A percentile compares a stretch with the other conserved stretches of the same genome.
phyloP scores from a whole-genome alignment of 139 green algal species.

The Chlorella ohadii region DNA sequence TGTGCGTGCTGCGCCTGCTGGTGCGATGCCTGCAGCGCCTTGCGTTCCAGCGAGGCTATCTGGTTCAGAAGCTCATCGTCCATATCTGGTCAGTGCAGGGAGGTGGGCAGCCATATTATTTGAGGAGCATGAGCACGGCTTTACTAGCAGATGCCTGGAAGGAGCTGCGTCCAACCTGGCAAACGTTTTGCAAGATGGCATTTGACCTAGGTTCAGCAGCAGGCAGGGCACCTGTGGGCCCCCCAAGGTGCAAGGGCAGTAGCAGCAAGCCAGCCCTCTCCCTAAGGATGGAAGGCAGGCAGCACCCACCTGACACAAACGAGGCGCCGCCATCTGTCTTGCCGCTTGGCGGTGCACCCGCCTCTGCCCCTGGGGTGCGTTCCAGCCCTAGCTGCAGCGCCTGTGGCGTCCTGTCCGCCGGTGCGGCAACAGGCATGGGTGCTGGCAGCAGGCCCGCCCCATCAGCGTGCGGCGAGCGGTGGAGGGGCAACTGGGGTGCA shows the following conservation, averaged over 20 bases:
- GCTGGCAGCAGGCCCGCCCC: not conserved
- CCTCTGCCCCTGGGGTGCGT: not conserved
- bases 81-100: not conserved
- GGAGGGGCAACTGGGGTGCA: slow-evolving; percentile 6
- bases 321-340: slow-evolving; percentile 18
- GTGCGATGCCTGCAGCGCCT: not conserved
- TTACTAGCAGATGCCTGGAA: no score
- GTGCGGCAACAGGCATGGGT: no score
- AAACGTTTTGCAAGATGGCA: no score
- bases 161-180: no score
- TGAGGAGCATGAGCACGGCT: no score
- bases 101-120: no score
- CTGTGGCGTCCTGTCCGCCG: slow-evolving; percentile 4
- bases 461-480: not conserved
- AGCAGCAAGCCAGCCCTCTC: no score
- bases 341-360: not conserved
- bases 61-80: slow-evolving; percentile 9
- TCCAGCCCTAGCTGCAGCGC: slow-evolving; percentile 6
- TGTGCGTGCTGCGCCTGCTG: not conserved
- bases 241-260: no score
- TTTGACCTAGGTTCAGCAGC: no score
- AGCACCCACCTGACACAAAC: not conserved
- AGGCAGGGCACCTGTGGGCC: no score
- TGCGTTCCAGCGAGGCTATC: slow-evolving; percentile 18
- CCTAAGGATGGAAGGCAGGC: no score